Percentiles rank a stretch among this genome's conserved stretches.
Evolutionary conservation across 257 asterid species (phyloP).

Genomic region (Echites panduratus): DNA sequence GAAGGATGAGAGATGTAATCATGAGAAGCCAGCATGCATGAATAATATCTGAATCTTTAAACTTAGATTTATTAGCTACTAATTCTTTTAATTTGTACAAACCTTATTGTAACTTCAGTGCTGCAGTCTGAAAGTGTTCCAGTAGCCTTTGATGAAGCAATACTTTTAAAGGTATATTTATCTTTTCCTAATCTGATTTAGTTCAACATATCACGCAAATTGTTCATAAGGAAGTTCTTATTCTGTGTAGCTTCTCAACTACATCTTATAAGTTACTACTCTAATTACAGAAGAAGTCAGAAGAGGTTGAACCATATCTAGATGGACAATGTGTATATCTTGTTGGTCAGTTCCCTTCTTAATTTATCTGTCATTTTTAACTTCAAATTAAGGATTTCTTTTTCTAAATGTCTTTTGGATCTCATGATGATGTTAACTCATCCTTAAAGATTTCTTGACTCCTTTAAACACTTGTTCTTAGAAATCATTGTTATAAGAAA

Average conservation of each 20-base stretch:
- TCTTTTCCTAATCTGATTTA: not conserved
- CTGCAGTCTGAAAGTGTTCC: constrained; percentile 43
- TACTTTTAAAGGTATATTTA: constrained; percentile 41
- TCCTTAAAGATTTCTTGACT: not conserved
- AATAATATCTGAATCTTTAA: not conserved
- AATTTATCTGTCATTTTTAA: not conserved
- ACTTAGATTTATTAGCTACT: not conserved
- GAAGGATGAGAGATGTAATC: not conserved
- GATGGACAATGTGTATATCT: constrained; percentile 75
- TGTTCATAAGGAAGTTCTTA: not conserved
- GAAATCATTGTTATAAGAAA: not conserved
- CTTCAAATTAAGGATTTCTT: not conserved
- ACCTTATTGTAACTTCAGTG: constrained; percentile 41
- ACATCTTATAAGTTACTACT: constrained; percentile 6
- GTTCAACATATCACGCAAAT: not conserved
- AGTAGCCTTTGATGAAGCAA: constrained; percentile 40
- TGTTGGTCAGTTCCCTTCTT: constrained; percentile 59
- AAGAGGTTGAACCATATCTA: constrained; percentile 56
- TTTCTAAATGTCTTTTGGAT: not conserved
- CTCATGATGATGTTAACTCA: not conserved
- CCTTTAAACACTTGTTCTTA: not conserved
- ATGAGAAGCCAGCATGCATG: not conserved
- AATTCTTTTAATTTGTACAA: not conserved
- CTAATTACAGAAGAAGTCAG: constrained; percentile 59
- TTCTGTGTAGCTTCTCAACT: constrained; percentile 15